Evolutionary conservation across 2,329 filamentous ascomycete genomes (phyloP).

Genomic region (Aspergillus aculeatus): DNA sequence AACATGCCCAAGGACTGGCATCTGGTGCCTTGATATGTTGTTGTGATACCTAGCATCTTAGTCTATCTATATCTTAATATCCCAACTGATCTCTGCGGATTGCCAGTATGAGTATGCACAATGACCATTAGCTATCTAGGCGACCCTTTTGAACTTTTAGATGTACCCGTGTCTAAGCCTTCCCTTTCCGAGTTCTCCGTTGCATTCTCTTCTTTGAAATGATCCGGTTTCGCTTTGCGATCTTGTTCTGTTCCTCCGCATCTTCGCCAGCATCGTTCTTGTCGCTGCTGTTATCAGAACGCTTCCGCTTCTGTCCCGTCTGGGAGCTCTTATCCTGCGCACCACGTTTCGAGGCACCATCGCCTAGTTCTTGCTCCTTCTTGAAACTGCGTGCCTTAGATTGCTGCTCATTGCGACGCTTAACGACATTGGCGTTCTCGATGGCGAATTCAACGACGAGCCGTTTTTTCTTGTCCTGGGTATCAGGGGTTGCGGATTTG

Average conservation of each 20-base stretch:
- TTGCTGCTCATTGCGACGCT: constrained; percentile 57
- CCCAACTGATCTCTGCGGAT: background rate
- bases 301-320: constrained; percentile 35
- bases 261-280: constrained; percentile 23
- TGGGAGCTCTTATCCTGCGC: constrained; percentile 8
- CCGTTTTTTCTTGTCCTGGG: constrained; percentile 75
- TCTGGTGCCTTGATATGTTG: background rate
- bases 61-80: background rate
- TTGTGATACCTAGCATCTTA: background rate
- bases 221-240: constrained; percentile 69
- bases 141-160: constrained; percentile 10
- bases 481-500: constrained; percentile 31
- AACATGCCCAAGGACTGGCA: background rate
- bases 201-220: constrained; percentile 81
- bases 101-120: constrained; percentile 4
- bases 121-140: constrained; percentile 11
- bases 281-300: constrained; percentile 24
- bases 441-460: constrained; percentile 97
- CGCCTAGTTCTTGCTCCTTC: constrained; percentile 16
- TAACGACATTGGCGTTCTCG: constrained; percentile 95
- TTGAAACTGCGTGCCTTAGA: constrained; percentile 25
- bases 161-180: constrained; percentile 19
- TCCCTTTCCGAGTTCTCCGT: constrained; percentile 61
- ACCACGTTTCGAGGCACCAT: constrained; percentile 22
- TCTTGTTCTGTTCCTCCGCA: constrained; percentile 51